Evolutionary conservation across 345 rosid genomes (phyloP), one percentile per base, ranked within the genome.

Genomic region (Gossypium rotundifolium): DNA sequence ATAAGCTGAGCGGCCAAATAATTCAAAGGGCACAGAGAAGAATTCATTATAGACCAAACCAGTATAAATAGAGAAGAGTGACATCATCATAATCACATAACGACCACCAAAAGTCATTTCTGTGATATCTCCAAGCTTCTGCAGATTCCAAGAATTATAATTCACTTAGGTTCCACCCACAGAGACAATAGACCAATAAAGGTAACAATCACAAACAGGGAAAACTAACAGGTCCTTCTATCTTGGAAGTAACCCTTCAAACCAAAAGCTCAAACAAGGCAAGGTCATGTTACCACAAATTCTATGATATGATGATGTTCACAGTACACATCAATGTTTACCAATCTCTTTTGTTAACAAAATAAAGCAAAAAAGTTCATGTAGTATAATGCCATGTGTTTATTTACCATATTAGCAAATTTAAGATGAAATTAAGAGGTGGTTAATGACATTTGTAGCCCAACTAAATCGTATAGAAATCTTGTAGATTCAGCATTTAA

Each of bases 101-200:
- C 98, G 99, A 46, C 99, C 98, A 73, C 98, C 99, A 81, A 95
- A 95, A 52, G 94, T 83, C 99, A 95, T 93, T 76, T 93, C 99
- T 63, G 90, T 89, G 71, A 95, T 93, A 86, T 93, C 98, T 76
- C 93, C 99, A 14, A 93, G 97, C 80, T 95, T 91, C 99, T 91
- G 92, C 72, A 71, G 75, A 76, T 79, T n/a, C 72, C 17, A 73
- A 76, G 54, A 73, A 70, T 59, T 11, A 67, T 23, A 14, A 54
- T 71, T 62, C 38, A 66, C 63, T 69, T 48, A 69, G 38, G 33
- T 58, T 44, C 38, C 57, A 71, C 45, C 2, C 72, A 57, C 5
- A 23, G 76, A 65, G 9, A 68, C 16, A 22, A 17, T 27, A 17
- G 58, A 76, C 2, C 42, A 68, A 23, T 23, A 72, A 46, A 8